These are phyloP conservation scores for Tuber brumale DNA, from an alignment of 495 filamentous ascomycete genomes.

Conservation along the genomic window DNA sequence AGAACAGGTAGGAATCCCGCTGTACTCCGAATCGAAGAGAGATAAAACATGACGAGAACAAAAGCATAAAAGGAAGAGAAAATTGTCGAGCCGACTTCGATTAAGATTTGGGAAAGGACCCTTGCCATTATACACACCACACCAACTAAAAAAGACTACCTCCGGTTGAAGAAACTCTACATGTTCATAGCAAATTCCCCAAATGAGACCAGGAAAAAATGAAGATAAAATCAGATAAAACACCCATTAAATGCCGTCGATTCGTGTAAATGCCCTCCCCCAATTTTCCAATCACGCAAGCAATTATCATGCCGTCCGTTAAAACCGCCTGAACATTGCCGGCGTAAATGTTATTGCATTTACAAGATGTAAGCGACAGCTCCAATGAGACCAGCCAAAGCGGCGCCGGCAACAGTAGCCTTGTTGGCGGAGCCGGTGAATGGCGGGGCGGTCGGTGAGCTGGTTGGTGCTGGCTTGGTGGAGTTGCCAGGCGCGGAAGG, in stretches of 20 bases:
- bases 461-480: slow-evolving; percentile 37
- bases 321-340: slow-evolving; percentile 16
- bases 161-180: slow-evolving; percentile 12
- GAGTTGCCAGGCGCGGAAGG: slow-evolving; percentile 8
- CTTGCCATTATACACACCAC: slow-evolving; percentile 31
- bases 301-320: slow-evolving; percentile 4
- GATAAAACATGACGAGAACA: background rate
- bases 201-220: background rate
- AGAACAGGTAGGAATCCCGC: slow-evolving; percentile 12
- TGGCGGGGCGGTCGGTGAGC: slow-evolving; percentile 35
- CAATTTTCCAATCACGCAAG: slow-evolving; percentile 22
- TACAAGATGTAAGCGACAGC: slow-evolving; percentile 70
- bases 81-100: slow-evolving; percentile 33
- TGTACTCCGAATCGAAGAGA: slow-evolving; percentile 24
- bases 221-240: slow-evolving; percentile 13
- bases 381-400: slow-evolving; percentile 65
- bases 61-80: slow-evolving; percentile 20
- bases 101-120: slow-evolving; percentile 24
- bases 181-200: slow-evolving; percentile 19
- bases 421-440: slow-evolving; percentile 46
- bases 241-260: slow-evolving; percentile 14
- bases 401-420: slow-evolving; percentile 61
- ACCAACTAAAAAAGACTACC: slow-evolving; percentile 9
- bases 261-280: slow-evolving; percentile 32
- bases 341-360: slow-evolving; percentile 41